phyloP scores from a whole-genome alignment of 2,329 filamentous ascomycete species.

The Pseudophaeomoniella oleicola region DNA sequence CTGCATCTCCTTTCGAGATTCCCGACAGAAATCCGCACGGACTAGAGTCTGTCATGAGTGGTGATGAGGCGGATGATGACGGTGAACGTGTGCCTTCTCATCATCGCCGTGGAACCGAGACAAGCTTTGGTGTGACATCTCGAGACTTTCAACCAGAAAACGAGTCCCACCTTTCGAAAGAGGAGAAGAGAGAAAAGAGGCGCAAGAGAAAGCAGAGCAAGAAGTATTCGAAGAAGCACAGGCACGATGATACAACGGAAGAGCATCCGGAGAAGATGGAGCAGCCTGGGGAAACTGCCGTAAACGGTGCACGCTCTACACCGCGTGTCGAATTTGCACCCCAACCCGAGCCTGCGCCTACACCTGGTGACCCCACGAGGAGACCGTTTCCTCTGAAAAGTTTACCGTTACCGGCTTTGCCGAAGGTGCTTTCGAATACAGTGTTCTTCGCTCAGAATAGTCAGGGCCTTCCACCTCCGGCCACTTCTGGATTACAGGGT shows the following conservation, averaged over 20 bases:
- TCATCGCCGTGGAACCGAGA: slow-evolving; percentile 7
- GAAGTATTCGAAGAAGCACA: slow-evolving; percentile 15
- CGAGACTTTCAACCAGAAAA: slow-evolving; percentile 32
- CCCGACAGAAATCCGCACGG: slow-evolving; percentile 6
- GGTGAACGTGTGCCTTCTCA: slow-evolving; percentile 21
- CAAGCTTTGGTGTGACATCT: slow-evolving; percentile 14
- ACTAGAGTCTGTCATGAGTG: slow-evolving; percentile 22
- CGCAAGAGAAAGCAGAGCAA: slow-evolving; percentile 31
- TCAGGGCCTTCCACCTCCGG: slow-evolving; percentile 10
- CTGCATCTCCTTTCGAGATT: slow-evolving; percentile 9
- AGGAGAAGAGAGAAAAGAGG: slow-evolving; percentile 17
- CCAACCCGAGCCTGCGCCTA: slow-evolving; percentile 13
- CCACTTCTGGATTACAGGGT: slow-evolving; percentile 18
- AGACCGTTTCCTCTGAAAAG: slow-evolving; percentile 43
- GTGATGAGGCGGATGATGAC: slow-evolving; percentile 40
- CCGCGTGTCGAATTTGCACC: slow-evolving; percentile 46
- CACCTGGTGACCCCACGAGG: slow-evolving; percentile 17
- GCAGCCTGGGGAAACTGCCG: neutral
- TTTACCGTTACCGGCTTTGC: slow-evolving; percentile 45
- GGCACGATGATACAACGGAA: slow-evolving; percentile 15
- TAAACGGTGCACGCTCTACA: neutral
- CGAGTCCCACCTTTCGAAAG: slow-evolving; percentile 9
- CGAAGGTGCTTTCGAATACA: slow-evolving; percentile 54
- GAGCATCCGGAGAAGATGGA: neutral
- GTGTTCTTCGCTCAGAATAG: slow-evolving; percentile 44